phyloP scores from a whole-genome alignment of 169 alveolate genomes.

The Plasmodium reichenowi region DNA sequence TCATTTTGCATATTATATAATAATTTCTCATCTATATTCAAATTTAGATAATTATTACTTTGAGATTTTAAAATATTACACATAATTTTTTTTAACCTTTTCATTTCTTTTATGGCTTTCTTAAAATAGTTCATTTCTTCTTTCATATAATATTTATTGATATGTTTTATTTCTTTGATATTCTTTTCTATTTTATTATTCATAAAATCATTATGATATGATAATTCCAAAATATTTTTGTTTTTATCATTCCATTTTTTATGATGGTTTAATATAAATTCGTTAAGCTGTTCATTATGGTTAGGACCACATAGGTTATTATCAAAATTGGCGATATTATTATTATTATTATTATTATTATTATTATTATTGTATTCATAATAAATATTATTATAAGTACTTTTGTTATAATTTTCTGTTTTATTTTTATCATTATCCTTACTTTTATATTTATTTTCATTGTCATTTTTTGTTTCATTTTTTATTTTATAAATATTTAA shows the following conservation, averaged over 20 bases:
- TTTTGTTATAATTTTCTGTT: not conserved
- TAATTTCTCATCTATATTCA: too few species aligned
- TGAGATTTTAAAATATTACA: not conserved
- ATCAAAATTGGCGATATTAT: too few species aligned
- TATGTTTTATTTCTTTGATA: not conserved
- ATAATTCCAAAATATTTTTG: not conserved
- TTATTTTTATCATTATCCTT: not conserved
- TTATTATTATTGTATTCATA: not conserved
- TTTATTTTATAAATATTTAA: too few species aligned
- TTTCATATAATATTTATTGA: not conserved
- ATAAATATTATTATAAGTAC: not conserved
- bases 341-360: not conserved
- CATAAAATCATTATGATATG: not conserved
- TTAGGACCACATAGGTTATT: too few species aligned
- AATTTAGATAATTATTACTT: not conserved
- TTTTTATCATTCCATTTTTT: too few species aligned
- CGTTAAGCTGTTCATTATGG: too few species aligned
- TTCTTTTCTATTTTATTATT: not conserved
- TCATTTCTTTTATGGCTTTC: constrained; percentile 29
- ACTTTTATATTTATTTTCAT: not conserved
- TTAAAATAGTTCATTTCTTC: constrained; percentile 38
- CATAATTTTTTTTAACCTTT: not conserved
- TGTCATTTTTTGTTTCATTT: not conserved
- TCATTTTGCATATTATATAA: too few species aligned
- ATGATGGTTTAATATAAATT: too few species aligned